A percentile compares a stretch with the other conserved stretches of the same genome.
phyloP scores from a whole-genome alignment of 129 eudicot genomes.

The Tanacetum coccineum region DNA sequence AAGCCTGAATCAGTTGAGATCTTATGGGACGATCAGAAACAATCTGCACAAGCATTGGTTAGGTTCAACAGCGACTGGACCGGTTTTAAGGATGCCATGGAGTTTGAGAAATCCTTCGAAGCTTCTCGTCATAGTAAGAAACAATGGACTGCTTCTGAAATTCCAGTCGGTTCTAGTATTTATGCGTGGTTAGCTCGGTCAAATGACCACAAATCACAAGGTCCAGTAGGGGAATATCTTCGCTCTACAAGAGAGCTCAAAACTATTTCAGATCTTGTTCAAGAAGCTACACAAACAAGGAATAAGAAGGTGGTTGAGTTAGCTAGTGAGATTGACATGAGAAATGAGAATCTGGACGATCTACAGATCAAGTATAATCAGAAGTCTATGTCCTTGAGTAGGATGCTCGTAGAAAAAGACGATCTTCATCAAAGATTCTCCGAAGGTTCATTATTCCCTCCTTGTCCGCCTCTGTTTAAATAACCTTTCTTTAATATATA shows the following conservation, averaged over 20 bases:
- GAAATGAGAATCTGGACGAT: conserved; percentile 60
- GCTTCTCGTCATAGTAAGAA: conserved; percentile 51
- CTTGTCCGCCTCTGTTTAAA: background rate
- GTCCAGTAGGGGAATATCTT: conserved; percentile 67
- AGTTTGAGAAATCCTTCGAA: conserved; percentile 78
- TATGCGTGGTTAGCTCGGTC: conserved; percentile 94
- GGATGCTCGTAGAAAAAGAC: conserved; percentile 79
- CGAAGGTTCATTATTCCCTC: conserved; percentile 47
- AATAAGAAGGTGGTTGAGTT: conserved; percentile 50
- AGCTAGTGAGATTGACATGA: conserved; percentile 68
- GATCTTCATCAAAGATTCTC: conserved; percentile 55
- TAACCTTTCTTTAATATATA: no score
- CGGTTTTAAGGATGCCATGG: conserved; percentile 77
- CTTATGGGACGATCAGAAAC: conserved; percentile 40
- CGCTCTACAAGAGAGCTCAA: conserved; percentile 53
- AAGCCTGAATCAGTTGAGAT: conserved; percentile 57
- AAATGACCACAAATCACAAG: conserved; percentile 56
- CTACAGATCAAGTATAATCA: conserved; percentile 57
- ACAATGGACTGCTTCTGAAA: conserved; percentile 51
- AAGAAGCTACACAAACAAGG: no score
- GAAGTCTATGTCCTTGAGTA: conserved; percentile 50
- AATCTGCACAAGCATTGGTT: conserved; percentile 45
- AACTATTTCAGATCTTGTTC: no score
- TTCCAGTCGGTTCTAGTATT: conserved; percentile 32
- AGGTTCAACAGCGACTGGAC: conserved; percentile 65